Conservation (phyloP, 202 grass and related monocot species). For the Eragrostis tef region DNA sequence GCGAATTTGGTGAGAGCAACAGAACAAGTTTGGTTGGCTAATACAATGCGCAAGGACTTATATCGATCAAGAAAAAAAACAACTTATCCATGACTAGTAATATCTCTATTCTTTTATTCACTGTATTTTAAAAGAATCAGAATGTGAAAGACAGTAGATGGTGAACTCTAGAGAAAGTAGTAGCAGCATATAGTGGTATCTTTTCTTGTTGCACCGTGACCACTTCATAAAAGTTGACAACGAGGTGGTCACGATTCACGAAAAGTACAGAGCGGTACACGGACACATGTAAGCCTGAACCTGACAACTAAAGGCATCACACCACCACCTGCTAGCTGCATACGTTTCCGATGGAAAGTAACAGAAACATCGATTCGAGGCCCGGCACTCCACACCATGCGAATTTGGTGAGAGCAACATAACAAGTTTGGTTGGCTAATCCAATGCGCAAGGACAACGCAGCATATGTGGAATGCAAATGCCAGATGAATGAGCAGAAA, state of each 20-base stretch:
- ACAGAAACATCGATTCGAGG: background rate
- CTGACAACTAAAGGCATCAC: background rate
- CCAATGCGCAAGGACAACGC: background rate
- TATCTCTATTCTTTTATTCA: background rate
- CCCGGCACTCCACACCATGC: background rate
- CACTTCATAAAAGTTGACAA: constrained; percentile 1
- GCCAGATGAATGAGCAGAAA: background rate
- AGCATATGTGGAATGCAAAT: constrained; percentile 6
- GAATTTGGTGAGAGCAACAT: background rate
- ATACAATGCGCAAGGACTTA: background rate
- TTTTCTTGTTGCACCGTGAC: background rate
- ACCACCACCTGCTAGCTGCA: background rate
- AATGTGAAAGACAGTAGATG: background rate
- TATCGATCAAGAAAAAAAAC: background rate
- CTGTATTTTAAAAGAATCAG: too few relatives aligned
- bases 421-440: background rate
- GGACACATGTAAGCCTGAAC: background rate
- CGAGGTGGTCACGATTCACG: constrained; percentile 1
- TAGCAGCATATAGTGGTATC: background rate
- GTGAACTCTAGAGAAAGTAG: constrained; percentile 10
- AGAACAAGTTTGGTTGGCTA: background rate
- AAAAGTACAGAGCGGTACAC: background rate
- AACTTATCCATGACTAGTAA: background rate
- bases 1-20: background rate
- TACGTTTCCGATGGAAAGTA: constrained; percentile 24